phyloP scores from a whole-genome alignment of 306 rosid species.

The Cucumis cinereus region DNA sequence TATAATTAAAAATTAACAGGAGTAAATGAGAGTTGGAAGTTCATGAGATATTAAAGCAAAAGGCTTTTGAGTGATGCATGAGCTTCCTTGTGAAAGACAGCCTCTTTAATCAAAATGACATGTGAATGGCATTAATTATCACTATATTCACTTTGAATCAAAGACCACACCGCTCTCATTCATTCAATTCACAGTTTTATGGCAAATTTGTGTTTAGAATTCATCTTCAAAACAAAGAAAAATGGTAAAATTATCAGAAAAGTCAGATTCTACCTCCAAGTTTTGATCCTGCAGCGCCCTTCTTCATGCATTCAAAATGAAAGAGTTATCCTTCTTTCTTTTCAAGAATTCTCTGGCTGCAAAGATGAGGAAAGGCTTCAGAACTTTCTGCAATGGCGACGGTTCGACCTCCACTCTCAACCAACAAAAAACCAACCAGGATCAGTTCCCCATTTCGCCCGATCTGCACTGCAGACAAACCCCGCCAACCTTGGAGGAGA shows the following conservation, averaged over 20 bases:
- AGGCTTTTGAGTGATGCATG: slow-evolving; percentile 4
- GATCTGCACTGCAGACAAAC: slow-evolving; percentile 7
- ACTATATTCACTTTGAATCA: background rate
- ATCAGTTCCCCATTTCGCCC: background rate
- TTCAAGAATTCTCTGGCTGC: slow-evolving; percentile 63
- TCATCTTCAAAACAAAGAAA: background rate
- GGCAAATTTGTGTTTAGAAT: slow-evolving; percentile 6
- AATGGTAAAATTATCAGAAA: background rate
- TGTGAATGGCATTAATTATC: slow-evolving; percentile 30
- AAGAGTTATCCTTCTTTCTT: slow-evolving; percentile 56
- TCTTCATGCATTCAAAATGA: slow-evolving; percentile 17
- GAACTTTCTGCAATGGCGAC: slow-evolving; percentile 57
- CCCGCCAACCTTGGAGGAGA: slow-evolving; percentile 49
- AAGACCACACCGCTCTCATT: slow-evolving; percentile 51
- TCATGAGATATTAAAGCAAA: background rate
- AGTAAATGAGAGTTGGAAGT: background rate
- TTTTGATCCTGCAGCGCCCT: background rate
- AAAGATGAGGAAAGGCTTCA: slow-evolving; percentile 66
- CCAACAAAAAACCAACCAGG: slow-evolving; percentile 24
- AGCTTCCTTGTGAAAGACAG: slow-evolving; percentile 16
- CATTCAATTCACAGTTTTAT: slow-evolving; percentile 48
- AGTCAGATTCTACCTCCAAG: background rate
- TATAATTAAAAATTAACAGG: background rate
- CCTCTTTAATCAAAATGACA: slow-evolving; percentile 11
- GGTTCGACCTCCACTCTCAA: slow-evolving; percentile 58